Evolutionary conservation across 2,329 filamentous ascomycete species (phyloP).

Genomic region (Cordyceps cateniannulata): DNA sequence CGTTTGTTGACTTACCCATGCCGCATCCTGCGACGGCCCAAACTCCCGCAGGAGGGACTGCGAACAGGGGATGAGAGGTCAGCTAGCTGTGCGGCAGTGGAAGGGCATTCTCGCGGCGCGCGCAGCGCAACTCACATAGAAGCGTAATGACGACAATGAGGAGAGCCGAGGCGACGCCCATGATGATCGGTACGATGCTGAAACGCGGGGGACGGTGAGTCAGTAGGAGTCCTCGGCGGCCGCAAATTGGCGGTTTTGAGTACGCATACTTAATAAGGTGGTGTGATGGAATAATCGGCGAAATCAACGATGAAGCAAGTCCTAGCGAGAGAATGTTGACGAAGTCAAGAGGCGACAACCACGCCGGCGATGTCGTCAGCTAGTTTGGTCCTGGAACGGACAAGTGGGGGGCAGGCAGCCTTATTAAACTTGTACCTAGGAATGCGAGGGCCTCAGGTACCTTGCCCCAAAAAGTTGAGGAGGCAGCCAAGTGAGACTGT

Average conservation of each 20-base stretch:
- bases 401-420: not conserved
- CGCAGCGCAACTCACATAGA: constrained; percentile 36
- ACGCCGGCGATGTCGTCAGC: constrained; percentile 10
- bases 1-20: constrained; percentile 31
- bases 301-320: not conserved
- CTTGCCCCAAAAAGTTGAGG: not conserved
- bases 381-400: not conserved
- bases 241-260: not conserved
- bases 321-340: not conserved
- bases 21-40: constrained; percentile 60
- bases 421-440: constrained; percentile 5
- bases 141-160: constrained; percentile 47
- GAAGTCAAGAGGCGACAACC: not conserved
- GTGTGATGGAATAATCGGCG: too few species aligned
- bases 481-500: too few species aligned
- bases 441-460: not conserved
- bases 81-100: constrained; percentile 11
- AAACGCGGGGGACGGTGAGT: constrained; percentile 1
- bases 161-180: constrained; percentile 44
- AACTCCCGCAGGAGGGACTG: constrained; percentile 62
- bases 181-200: constrained; percentile 25
- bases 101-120: not conserved
- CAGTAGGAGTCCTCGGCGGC: not conserved
- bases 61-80: constrained; percentile 12
- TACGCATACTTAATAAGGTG: not conserved